Evolutionary conservation across 2,329 filamentous ascomycete genomes (phyloP), one percentile per base, ranked within the genome.

Genomic region (Aspergillus carbonarius): DNA sequence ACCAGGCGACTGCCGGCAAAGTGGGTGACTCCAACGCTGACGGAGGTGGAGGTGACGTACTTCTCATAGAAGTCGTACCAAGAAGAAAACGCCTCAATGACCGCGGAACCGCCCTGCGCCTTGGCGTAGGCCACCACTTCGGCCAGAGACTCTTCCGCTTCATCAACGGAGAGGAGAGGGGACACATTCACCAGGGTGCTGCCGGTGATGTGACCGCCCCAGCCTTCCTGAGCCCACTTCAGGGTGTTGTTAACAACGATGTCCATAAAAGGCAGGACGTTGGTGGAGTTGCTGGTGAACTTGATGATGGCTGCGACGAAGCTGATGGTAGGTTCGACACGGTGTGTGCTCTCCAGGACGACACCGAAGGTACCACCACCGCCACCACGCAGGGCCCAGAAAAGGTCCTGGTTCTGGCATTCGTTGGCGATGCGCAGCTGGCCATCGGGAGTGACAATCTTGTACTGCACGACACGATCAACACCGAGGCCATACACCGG

Each of bases 381-480:
- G 3, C 60, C 63, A 27, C 63, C 63, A 12, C 63, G 58, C 13
- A 66, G 39, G 4, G 64, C 63, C 63, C 62, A 66, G 55, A 66
- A 66, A 17, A 66, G 63, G n/a, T 66, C 64, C 23, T 23, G 13
- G 42, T 66, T 66, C 34, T 66, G 62, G 37, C 52, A 60, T 9
- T 58, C 55, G 18, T 66, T 66, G 48, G 59, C 64, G 17, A 59
- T 46, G 23, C 57, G 61, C 18, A 54, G 53, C 12, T 59, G 32
- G 13, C 63, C 61, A 20, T 64, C 60, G 4, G 63, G 66, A 7
- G 59, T 66, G 39, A 73, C 68, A 2, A 72, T 49, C 58, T 66
- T 68, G 57, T 68, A 70, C 54, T 72, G 57, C 12, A 66, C 58
- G 9, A 72, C 70, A 1, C 69, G 69, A 52, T 72, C 70, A 8